These are phyloP conservation scores for Chalciporus sp. DNA, from an alignment of 1,284 basidiomycete species.

Conservation along the genomic window DNA sequence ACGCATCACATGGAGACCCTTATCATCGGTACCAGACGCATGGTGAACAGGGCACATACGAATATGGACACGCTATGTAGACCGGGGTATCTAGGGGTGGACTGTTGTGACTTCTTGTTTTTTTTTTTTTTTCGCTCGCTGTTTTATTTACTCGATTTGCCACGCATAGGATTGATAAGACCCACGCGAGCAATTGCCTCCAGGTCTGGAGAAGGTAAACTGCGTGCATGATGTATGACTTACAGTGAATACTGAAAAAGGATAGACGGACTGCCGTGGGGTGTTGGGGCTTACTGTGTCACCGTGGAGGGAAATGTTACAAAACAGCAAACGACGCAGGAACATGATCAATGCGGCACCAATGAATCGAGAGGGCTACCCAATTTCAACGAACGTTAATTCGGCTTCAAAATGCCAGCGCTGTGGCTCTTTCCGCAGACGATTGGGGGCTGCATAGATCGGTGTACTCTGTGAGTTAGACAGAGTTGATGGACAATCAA, in stretches of 20 bases:
- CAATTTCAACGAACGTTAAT: not conserved
- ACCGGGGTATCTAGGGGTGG: slow-evolving; percentile 15
- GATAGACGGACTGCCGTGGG: not conserved
- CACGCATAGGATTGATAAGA: slow-evolving; percentile 7
- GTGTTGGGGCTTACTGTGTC: not conserved
- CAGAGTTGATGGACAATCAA: not conserved
- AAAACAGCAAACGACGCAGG: not conserved
- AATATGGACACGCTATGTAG: slow-evolving; percentile 38
- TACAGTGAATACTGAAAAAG: not conserved
- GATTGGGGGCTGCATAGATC: not conserved
- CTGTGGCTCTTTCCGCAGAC: too few species aligned
- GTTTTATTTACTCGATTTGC: slow-evolving; percentile 36
- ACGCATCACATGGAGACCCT: slow-evolving; percentile 32
- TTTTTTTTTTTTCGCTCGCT: slow-evolving; percentile 22
- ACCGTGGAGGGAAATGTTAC: too few species aligned
- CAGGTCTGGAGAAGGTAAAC: not conserved
- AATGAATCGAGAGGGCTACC: not conserved
- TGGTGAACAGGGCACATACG: slow-evolving; percentile 29
- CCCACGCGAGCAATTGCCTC: not conserved
- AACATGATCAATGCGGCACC: not conserved
- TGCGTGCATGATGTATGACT: not conserved
- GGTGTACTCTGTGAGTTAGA: not conserved
- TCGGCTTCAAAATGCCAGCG: not conserved
- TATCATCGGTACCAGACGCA: slow-evolving; percentile 35
- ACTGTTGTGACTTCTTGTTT: slow-evolving; percentile 17